phyloP scores from a whole-genome alignment of 345 rosid species.

The Excoecaria agallocha region DNA sequence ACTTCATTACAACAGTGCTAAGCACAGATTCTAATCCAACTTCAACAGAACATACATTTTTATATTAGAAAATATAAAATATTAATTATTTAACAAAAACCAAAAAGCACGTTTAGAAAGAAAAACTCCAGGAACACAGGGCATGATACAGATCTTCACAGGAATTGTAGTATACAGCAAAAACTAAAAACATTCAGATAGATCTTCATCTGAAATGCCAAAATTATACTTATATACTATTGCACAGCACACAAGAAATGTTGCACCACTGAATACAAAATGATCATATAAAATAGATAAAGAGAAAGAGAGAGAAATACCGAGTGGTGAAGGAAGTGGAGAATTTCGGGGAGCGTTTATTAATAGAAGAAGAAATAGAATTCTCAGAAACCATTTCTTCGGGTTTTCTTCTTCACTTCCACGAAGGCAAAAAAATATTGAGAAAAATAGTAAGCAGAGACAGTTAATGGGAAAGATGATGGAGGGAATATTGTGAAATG shows the following conservation, averaged over 20 bases:
- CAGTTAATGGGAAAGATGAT: neutral
- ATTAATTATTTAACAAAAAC: neutral
- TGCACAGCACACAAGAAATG: neutral
- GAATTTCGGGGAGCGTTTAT: constrained; percentile 38
- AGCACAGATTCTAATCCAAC: too few relatives aligned
- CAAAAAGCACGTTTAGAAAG: neutral
- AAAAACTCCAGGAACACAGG: constrained; percentile 4
- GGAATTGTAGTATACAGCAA: neutral
- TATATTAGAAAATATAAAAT: neutral
- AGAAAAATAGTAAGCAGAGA: neutral
- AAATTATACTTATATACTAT: too few relatives aligned
- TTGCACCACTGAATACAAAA: neutral
- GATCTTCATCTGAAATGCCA: too few relatives aligned
- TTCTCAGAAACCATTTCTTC: constrained; percentile 31
- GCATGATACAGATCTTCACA: neutral
- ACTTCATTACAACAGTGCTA: too few relatives aligned
- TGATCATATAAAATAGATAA: neutral
- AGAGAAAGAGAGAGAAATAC: constrained; percentile 29
- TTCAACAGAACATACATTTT: too few relatives aligned
- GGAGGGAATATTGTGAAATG: constrained; percentile 4
- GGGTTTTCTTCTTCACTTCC: neutral
- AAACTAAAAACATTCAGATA: too few relatives aligned
- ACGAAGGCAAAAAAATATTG: neutral
- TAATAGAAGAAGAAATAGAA: constrained; percentile 24
- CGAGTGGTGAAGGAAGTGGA: constrained; percentile 50